These are phyloP conservation scores for Rhodosporidiobolus odoratus DNA, from an alignment of 768 basidiomycete species.

Conservation along the genomic window DNA sequence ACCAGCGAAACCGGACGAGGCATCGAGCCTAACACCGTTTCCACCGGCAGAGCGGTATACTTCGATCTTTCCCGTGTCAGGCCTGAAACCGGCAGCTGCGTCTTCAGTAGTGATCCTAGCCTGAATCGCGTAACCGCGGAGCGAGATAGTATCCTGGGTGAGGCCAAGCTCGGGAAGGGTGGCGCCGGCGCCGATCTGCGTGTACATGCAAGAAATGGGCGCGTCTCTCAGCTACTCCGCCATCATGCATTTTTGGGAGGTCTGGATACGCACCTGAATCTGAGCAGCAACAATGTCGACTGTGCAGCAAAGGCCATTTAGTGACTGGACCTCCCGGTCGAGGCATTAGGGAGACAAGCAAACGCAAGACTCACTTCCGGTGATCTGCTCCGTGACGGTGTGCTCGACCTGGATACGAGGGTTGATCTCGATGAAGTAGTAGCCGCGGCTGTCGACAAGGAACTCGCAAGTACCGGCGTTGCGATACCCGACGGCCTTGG, in stretches of 20 bases:
- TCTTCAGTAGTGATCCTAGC: conserved; percentile 98
- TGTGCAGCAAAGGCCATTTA: background rate
- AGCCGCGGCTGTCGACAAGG: conserved; percentile 91
- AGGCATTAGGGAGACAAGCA: background rate
- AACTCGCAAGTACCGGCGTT: conserved; percentile 95
- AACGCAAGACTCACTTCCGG: conserved; percentile 55
- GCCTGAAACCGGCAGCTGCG: conserved; percentile 84
- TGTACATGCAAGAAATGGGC: background rate
- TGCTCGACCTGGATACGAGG: conserved; percentile 98
- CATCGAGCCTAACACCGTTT: conserved; percentile 94
- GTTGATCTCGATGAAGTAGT: conserved; percentile 95
- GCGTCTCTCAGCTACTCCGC: background rate
- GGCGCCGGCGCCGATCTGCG: conserved; percentile 84
- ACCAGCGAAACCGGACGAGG: conserved; percentile 94
- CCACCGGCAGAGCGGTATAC: conserved; percentile 98
- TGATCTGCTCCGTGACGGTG: conserved; percentile 99
- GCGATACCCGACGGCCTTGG: conserved; percentile 85
- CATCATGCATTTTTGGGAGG: background rate
- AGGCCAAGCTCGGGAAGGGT: conserved; percentile 90
- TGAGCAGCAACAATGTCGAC: conserved; percentile 97
- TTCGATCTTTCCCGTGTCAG: conserved; percentile 91
- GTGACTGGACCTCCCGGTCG: background rate
- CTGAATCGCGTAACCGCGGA: conserved; percentile 95
- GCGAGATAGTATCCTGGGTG: conserved; percentile 89
- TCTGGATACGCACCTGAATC: conserved; percentile 58